Evolutionary conservation across 306 rosid species (phyloP), one percentile per base, ranked within the genome.

Genomic region (Citrullus mucosospermus): DNA sequence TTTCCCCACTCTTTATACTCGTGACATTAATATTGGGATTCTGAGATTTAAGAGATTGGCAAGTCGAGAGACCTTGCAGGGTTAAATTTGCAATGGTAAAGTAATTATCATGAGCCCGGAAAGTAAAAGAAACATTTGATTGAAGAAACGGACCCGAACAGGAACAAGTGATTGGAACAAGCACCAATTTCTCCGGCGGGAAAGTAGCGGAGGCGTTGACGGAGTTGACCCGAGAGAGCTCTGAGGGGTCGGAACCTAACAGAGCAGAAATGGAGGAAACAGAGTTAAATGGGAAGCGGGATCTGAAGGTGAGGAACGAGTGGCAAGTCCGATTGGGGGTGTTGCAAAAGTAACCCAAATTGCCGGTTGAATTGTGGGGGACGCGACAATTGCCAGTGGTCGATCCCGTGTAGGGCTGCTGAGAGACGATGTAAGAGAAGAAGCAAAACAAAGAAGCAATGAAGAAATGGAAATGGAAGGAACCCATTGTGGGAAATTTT

Each of bases 21-120:
- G 32, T 13, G 4, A 58, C 56, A 13, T 39, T 46, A 38, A 75
- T 80, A 71, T 82, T 77, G 9, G 60, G 38, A 46, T 83, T 89
- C 61, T 95, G 85, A n/a, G 83, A 2, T 66, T 22, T 3, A 70
- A 95, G 44, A 59, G 97, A 86, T 82, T 92, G 98, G 54, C 98
- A 95, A 2, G 96, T 91, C 4, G 97, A 82, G 61, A 95, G 91
- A 30, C 93, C 96, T 83, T 92, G 89, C 36, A 88, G 93, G 67
- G 87, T 84, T 51, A 81, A 80, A 80, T 79, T 89, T 1, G 93
- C 97, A 78, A 88, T 70, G 17, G 28, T 0, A 0, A 87, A 67
- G 6, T 53, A 77, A 3, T 69, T 83, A 28, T 91, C 97, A 4
- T 69, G 6, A 12, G 8, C 14, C 3, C 77, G 86, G 12, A 83